Percentiles rank a stretch among this genome's conserved stretches.
phyloP scores from a whole-genome alignment of 2,329 filamentous ascomycete genomes.

The Aspergillus tamarii region DNA sequence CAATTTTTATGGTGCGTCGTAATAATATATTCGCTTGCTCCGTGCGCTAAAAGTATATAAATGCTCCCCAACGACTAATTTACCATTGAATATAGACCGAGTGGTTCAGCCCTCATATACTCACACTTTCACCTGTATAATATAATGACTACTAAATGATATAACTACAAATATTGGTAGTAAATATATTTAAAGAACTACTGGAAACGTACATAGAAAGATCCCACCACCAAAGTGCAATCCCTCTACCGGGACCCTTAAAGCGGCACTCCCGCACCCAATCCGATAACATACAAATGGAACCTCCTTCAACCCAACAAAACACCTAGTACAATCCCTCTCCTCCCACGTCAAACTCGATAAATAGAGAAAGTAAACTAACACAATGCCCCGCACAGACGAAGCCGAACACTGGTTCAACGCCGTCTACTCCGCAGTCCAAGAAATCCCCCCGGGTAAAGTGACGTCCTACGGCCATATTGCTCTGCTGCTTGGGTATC shows the following conservation, averaged over 20 bases:
- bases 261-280: not conserved
- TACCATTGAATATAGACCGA: no score
- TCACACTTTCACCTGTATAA: not conserved
- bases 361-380: not conserved
- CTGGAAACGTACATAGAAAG: not conserved
- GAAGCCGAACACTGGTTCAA: constrained; percentile 55
- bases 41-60: no score
- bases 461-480: constrained; percentile 86
- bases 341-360: not conserved
- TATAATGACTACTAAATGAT: not conserved
- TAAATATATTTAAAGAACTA: no score
- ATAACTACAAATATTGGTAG: no score
- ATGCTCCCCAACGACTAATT: no score
- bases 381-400: constrained; percentile 48
- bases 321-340: not conserved
- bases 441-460: constrained; percentile 79
- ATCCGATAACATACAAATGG: not conserved
- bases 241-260: not conserved
- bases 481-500: constrained; percentile 62
- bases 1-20: no score
- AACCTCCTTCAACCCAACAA: not conserved
- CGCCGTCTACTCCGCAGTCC: constrained; percentile 79
- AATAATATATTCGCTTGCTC: no score
- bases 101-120: no score
- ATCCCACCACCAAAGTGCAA: no score